Conservation (phyloP, 2,329 filamentous ascomycete genomes). For the Xylaria digitata region DNA sequence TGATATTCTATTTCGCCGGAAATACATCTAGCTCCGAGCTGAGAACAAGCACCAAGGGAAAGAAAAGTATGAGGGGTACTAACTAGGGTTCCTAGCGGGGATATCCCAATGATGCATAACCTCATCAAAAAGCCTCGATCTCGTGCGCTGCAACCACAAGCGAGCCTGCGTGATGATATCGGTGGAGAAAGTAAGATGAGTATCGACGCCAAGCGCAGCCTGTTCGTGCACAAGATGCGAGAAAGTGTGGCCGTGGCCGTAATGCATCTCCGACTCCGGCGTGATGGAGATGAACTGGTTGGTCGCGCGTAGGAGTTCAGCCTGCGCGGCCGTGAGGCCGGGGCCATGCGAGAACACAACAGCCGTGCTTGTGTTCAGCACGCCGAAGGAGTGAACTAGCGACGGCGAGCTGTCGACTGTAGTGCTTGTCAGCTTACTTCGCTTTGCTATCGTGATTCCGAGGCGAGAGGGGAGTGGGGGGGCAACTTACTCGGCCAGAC, state of each 20-base stretch:
- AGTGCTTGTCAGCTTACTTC: background rate
- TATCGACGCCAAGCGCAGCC: slow-evolving; percentile 64
- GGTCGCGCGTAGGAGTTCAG: slow-evolving; percentile 57
- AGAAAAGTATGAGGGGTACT: background rate
- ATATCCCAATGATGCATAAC: slow-evolving; percentile 56
- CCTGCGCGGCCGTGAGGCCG: slow-evolving; percentile 56
- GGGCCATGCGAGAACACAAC: slow-evolving; percentile 65
- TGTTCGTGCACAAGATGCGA: slow-evolving; percentile 61
- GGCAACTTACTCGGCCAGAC: slow-evolving; percentile 53
- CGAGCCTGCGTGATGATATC: slow-evolving; percentile 65
- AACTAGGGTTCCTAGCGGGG: slow-evolving; percentile 59
- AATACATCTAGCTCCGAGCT: too few species aligned
- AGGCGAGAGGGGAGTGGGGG: too few species aligned
- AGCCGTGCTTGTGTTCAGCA: slow-evolving; percentile 59
- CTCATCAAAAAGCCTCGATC: slow-evolving; percentile 54
- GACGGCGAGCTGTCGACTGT: slow-evolving; percentile 54
- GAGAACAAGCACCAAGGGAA: too few species aligned
- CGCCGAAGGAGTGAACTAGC: slow-evolving; percentile 51
- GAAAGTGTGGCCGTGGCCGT: slow-evolving; percentile 62
- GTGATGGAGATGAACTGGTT: slow-evolving; percentile 68
- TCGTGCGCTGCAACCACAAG: slow-evolving; percentile 63
- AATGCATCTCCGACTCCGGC: slow-evolving; percentile 69
- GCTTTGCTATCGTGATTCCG: background rate
- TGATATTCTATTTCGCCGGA: too few species aligned
- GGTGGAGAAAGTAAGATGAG: slow-evolving; percentile 63